These are phyloP conservation scores for Yarrowia alimentaria DNA, from an alignment of 805 yeast genomes.

Conservation along the genomic window DNA sequence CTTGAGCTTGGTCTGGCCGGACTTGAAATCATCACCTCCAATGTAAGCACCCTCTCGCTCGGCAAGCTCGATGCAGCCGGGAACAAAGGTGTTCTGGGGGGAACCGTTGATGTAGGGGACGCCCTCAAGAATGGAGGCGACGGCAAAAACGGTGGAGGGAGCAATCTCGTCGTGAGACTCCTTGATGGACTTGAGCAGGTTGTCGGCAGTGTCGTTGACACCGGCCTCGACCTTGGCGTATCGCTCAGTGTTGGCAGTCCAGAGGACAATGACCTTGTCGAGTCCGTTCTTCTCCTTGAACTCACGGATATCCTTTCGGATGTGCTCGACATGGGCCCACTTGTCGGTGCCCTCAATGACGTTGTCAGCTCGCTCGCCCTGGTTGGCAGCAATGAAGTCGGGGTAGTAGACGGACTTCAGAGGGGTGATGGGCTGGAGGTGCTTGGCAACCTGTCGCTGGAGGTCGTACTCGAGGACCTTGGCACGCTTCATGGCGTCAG, in stretches of 20 bases:
- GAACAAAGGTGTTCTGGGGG: slow-evolving; percentile 96
- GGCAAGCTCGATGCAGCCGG: slow-evolving; percentile 89
- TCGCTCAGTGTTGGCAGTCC: slow-evolving; percentile 98
- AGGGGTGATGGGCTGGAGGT: slow-evolving; percentile 63
- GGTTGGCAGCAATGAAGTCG: slow-evolving; percentile 94
- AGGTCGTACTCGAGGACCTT: slow-evolving; percentile 82
- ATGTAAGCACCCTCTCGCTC: slow-evolving; percentile 72
- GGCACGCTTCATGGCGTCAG: slow-evolving; percentile 79
- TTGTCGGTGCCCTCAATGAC: slow-evolving; percentile 68
- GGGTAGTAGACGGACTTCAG: slow-evolving; percentile 89
- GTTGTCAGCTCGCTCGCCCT: slow-evolving; percentile 87
- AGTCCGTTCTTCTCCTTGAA: slow-evolving; percentile 70
- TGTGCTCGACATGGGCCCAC: slow-evolving; percentile 85
- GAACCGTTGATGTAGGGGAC: slow-evolving; percentile 94
- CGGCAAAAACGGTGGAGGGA: slow-evolving; percentile 92
- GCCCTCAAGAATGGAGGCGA: slow-evolving; percentile 84
- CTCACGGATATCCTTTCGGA: slow-evolving; percentile 77
- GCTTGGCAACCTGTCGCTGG: slow-evolving; percentile 68
- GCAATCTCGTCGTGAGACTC: slow-evolving; percentile 77
- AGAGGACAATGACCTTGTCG: slow-evolving; percentile 84
- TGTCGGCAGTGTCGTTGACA: slow-evolving; percentile 85
- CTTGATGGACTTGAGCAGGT: slow-evolving; percentile 70
- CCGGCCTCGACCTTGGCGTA: slow-evolving; percentile 74
- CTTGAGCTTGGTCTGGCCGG: slow-evolving; percentile 93
- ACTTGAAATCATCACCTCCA: slow-evolving; percentile 96